Conservation (phyloP, 1,284 basidiomycete genomes). For the Sanghuangporus sanghuang region DNA sequence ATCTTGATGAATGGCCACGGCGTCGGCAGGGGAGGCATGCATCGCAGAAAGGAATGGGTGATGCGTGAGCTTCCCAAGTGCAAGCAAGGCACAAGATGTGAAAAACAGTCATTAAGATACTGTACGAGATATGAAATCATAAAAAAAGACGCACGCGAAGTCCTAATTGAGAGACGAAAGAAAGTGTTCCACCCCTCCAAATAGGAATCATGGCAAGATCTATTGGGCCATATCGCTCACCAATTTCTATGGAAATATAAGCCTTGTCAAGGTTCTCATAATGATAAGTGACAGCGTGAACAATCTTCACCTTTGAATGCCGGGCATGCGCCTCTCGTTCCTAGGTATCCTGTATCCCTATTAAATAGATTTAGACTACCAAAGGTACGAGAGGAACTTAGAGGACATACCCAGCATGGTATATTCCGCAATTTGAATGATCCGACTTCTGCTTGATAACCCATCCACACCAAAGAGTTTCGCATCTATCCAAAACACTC, state of each 20-base stretch:
- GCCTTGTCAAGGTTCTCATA: too few species aligned
- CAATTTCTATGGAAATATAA: conserved; percentile 26
- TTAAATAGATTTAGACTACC: neutral
- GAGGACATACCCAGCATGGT: conserved; percentile 24
- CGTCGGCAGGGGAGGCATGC: conserved; percentile 28
- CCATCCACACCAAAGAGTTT: conserved; percentile 32
- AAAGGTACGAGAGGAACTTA: neutral
- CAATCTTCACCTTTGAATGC: conserved; percentile 25
- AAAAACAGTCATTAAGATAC: neutral
- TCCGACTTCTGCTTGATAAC: conserved; percentile 22
- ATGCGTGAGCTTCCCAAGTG: conserved; percentile 18
- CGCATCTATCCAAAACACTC: conserved; percentile 24
- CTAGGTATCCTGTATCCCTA: conserved; percentile 31
- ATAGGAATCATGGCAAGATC: conserved; percentile 33
- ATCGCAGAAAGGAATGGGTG: conserved; percentile 24
- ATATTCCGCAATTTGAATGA: conserved; percentile 19
- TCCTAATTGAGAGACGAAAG: conserved; percentile 26
- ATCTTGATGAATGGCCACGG: conserved; percentile 26
- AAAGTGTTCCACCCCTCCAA: conserved; percentile 30
- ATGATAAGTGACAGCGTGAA: too few species aligned
- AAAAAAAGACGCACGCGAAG: conserved; percentile 24
- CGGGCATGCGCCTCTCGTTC: conserved; percentile 27
- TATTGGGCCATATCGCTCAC: conserved; percentile 28
- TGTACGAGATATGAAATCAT: neutral
- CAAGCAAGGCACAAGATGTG: neutral